Conservation (phyloP, 2,329 filamentous ascomycete genomes). For the Aspergillus uvarum region DNA sequence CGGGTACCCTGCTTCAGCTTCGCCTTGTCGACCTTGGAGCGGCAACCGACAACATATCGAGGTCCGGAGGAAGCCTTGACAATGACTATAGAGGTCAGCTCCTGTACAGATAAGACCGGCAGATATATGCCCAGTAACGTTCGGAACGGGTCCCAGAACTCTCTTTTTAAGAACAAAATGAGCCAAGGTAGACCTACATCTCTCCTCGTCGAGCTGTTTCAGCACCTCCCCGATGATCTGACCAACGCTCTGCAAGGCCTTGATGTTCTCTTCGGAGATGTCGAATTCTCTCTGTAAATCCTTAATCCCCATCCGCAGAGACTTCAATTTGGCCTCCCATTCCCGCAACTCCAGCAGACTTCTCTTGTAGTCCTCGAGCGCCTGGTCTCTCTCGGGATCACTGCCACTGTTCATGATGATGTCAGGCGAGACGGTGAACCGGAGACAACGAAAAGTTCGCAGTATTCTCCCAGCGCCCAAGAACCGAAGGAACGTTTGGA, state of each 20-base stretch:
- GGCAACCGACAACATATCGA: constrained; percentile 95
- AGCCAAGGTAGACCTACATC: constrained; percentile 65
- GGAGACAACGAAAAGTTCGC: constrained; percentile 1
- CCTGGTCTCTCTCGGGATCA: constrained; percentile 62
- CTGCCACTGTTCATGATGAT: constrained; percentile 39
- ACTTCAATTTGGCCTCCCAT: constrained; percentile 98
- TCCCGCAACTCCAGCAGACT: constrained; percentile 93
- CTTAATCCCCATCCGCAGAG: constrained; percentile 92
- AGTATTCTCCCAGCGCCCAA: neutral
- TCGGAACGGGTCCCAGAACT: neutral
- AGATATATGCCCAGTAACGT: neutral
- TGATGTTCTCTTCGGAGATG: constrained; percentile 98
- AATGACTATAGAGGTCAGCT: constrained; percentile 65
- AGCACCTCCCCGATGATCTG: constrained; percentile 99
- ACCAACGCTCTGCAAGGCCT: constrained; percentile 96
- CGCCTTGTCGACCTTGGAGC: constrained; percentile 94
- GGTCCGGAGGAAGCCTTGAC: constrained; percentile 97
- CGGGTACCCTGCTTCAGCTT: constrained; percentile 98
- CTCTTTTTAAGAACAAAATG: neutral
- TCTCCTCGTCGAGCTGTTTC: constrained; percentile 97
- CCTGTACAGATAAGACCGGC: neutral
- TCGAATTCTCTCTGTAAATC: constrained; percentile 92
- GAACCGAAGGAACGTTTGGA: neutral
- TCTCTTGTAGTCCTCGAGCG: constrained; percentile 73
- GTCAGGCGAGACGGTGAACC: constrained; percentile 7